A percentile compares a stretch with the other conserved stretches of the same genome.
These are phyloP conservation scores for Penicillium silybi DNA, from an alignment of 495 filamentous ascomycete species.

Conservation along the genomic window DNA sequence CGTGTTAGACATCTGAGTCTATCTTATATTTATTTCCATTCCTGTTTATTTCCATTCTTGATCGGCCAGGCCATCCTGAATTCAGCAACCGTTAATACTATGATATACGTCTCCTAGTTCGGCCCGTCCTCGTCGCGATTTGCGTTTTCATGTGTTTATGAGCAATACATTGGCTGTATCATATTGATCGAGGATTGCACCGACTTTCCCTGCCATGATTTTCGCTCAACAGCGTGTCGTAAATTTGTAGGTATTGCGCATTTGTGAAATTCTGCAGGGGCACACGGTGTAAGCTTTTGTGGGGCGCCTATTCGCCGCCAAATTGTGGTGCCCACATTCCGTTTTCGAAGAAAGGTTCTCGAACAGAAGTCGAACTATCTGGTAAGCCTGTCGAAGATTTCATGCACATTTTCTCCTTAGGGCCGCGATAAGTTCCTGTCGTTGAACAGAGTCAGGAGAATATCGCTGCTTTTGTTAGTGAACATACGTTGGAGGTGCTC, in stretches of 20 bases:
- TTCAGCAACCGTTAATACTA: slow-evolving; percentile 19
- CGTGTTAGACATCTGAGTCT: slow-evolving; percentile 7
- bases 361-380: background rate
- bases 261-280: background rate
- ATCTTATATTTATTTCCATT: slow-evolving; percentile 2
- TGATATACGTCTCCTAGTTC: slow-evolving; percentile 13
- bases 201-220: background rate
- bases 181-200: background rate
- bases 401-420: background rate
- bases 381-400: too few relatives aligned
- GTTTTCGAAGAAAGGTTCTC: background rate
- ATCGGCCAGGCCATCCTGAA: slow-evolving; percentile 4
- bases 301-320: background rate
- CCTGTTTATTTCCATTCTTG: slow-evolving; percentile 8
- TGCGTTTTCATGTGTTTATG: slow-evolving; percentile 1
- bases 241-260: too few relatives aligned
- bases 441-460: too few relatives aligned
- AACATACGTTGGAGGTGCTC: too few relatives aligned
- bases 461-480: too few relatives aligned
- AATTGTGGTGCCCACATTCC: background rate
- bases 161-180: background rate
- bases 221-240: too few relatives aligned
- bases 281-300: background rate
- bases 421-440: too few relatives aligned
- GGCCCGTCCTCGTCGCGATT: background rate